phyloP scores from a whole-genome alignment of 495 filamentous ascomycete species.

The Friedmanniomyces endolithicus region DNA sequence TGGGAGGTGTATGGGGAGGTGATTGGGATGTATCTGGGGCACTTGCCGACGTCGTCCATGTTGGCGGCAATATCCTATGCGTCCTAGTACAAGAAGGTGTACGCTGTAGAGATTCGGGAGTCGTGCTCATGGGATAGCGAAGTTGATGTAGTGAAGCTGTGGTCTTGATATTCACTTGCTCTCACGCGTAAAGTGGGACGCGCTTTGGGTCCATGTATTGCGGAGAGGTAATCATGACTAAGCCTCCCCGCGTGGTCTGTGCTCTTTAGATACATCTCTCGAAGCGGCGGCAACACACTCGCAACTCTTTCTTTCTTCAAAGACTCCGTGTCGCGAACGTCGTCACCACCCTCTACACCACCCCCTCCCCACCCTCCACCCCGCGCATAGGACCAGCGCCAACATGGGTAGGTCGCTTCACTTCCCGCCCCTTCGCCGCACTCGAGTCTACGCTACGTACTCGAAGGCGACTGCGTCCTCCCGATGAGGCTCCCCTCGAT shows the following conservation, averaged over 20 bases:
- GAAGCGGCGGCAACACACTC: not conserved
- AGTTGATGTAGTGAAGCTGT: no score
- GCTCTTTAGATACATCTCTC: not conserved
- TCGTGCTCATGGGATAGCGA: no score
- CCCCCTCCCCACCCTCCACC: not conserved
- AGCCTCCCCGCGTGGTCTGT: not conserved
- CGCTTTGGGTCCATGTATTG: no score
- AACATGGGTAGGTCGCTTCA: slow-evolving; percentile 18
- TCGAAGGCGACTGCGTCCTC: not conserved
- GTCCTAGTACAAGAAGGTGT: not conserved
- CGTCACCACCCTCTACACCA: slow-evolving; percentile 5
- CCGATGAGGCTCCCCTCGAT: not conserved
- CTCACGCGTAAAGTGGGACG: slow-evolving; percentile 3
- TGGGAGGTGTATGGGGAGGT: no score
- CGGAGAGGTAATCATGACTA: no score
- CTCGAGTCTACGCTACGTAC: not conserved
- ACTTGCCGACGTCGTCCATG: not conserved
- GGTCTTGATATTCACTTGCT: no score
- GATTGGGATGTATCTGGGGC: no score
- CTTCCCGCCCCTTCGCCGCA: not conserved
- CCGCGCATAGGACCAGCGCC: not conserved
- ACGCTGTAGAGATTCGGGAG: no score
- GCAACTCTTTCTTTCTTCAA: slow-evolving; percentile 4
- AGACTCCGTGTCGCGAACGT: slow-evolving; percentile 23
- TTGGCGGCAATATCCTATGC: not conserved